Evolutionary conservation across 331 rosid species (phyloP).

Genomic region (Cydonia oblonga): DNA sequence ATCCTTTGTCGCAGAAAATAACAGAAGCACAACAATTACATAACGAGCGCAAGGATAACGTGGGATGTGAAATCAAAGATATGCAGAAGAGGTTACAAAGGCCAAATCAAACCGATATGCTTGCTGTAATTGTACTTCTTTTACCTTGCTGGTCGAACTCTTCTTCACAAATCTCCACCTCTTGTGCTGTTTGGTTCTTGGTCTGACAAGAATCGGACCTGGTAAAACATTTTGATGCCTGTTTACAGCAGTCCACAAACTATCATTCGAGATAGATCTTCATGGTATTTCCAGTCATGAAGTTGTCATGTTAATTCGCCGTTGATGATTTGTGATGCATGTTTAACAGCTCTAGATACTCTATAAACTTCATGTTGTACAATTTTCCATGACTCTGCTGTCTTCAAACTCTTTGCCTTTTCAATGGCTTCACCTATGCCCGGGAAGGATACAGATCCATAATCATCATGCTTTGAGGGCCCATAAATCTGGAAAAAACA

Average conservation of each 20-base stretch:
- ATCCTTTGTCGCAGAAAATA: too few relatives aligned
- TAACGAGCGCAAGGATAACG: too few relatives aligned
- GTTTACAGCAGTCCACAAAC: not conserved
- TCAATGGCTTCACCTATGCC: conserved; percentile 37
- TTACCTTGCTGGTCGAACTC: not conserved
- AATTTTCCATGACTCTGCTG: conserved; percentile 54
- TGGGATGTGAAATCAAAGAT: too few relatives aligned
- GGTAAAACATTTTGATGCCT: not conserved
- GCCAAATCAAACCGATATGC: too few relatives aligned
- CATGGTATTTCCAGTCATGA: too few relatives aligned
- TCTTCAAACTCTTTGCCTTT: too few relatives aligned
- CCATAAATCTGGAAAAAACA: too few relatives aligned
- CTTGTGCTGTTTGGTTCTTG: not conserved
- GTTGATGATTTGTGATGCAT: conserved; percentile 37
- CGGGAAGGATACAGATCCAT: conserved; percentile 35
- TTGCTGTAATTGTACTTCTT: too few relatives aligned
- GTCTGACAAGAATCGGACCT: not conserved
- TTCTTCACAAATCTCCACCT: too few relatives aligned
- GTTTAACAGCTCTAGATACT: conserved; percentile 53
- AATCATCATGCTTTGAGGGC: conserved; percentile 38
- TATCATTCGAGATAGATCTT: too few relatives aligned
- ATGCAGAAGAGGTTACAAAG: not conserved
- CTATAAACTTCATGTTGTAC: conserved; percentile 69
- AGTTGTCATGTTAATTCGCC: conserved; percentile 40
- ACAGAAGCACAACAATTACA: too few relatives aligned